A percentile compares a stretch with the other conserved stretches of the same genome.
Conservation (phyloP, 2,329 filamentous ascomycete species). For the Endoconidiophora laricicola region DNA sequence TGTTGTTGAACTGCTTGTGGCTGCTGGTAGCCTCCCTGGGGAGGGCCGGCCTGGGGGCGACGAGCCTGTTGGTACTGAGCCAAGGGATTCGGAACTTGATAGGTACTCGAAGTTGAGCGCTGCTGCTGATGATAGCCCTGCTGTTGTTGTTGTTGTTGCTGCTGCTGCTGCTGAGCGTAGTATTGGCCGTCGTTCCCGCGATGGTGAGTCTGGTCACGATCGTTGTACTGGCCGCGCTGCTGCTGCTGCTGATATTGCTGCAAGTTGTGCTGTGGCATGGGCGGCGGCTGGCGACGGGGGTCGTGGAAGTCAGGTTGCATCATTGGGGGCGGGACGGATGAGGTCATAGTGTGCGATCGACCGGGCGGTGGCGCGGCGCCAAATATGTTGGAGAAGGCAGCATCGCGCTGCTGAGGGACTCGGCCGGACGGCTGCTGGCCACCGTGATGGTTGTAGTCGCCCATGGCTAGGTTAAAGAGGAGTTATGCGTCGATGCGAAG, state of each 20-base stretch:
- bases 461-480: constrained; percentile 26
- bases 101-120: constrained; percentile 33
- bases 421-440: constrained; percentile 29
- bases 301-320: constrained; percentile 31
- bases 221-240: constrained; percentile 14
- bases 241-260: constrained; percentile 24
- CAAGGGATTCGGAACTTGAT: constrained; percentile 27
- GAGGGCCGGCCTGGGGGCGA: constrained; percentile 18
- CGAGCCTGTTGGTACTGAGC: constrained; percentile 28
- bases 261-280: constrained; percentile 19
- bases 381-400: constrained; percentile 92
- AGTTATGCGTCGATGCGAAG: background rate
- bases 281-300: constrained; percentile 22
- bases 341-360: constrained; percentile 90
- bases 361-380: constrained; percentile 72
- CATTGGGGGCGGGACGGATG: constrained; percentile 43
- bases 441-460: constrained; percentile 41
- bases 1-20: constrained; percentile 6
- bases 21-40: constrained; percentile 26
- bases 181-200: constrained; percentile 3
- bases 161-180: constrained; percentile 5
- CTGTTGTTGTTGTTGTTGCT: constrained; percentile 8
- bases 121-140: constrained; percentile 24
- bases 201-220: background rate
- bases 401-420: constrained; percentile 59